Percentiles rank a stretch among this genome's conserved stretches.
These are phyloP conservation scores for Gnaphalium uliginosum DNA, from an alignment of 129 eudicot genomes.

Conservation along the genomic window DNA sequence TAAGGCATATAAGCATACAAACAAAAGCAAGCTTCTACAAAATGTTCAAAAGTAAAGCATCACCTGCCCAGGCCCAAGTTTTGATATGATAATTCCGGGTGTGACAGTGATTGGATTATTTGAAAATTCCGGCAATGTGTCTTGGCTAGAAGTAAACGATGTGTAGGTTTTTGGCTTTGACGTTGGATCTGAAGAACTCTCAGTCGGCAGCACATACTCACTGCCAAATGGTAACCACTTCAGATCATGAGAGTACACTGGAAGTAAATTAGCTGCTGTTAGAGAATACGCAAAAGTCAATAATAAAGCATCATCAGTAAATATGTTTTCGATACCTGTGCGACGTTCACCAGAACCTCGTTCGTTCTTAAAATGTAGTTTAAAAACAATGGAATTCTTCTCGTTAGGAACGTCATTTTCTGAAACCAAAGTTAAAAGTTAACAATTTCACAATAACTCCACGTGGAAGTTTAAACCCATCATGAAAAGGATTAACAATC, in stretches of 20 bases:
- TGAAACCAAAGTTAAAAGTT: conserved; percentile 20
- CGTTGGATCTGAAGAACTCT: conserved; percentile 43
- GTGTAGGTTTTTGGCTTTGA: conserved; percentile 72
- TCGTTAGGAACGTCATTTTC: conserved; percentile 82
- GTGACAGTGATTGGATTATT: conserved; percentile 61
- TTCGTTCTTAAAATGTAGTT: conserved; percentile 64
- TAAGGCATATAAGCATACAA: background rate
- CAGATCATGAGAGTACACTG: conserved; percentile 72
- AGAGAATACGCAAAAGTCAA: background rate
- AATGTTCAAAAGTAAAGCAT: background rate
- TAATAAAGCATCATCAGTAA: background rate
- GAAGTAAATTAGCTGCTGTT: background rate
- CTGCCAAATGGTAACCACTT: conserved; percentile 88
- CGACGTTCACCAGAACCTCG: conserved; percentile 53
- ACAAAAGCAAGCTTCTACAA: background rate
- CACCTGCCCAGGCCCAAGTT: conserved; percentile 94
- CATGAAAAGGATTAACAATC: conserved; percentile 10
- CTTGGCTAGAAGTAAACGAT: conserved; percentile 70
- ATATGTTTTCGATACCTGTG: conserved; percentile 45
- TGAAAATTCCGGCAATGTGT: conserved; percentile 60
- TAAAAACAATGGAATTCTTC: conserved; percentile 84
- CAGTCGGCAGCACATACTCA: conserved; percentile 51
- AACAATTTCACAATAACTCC: conserved; percentile 9
- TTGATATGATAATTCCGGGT: conserved; percentile 57
- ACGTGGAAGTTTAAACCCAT: background rate